phyloP scores from a whole-genome alignment of 108 stramenopile species.

The Parietichytrium sp. region DNA sequence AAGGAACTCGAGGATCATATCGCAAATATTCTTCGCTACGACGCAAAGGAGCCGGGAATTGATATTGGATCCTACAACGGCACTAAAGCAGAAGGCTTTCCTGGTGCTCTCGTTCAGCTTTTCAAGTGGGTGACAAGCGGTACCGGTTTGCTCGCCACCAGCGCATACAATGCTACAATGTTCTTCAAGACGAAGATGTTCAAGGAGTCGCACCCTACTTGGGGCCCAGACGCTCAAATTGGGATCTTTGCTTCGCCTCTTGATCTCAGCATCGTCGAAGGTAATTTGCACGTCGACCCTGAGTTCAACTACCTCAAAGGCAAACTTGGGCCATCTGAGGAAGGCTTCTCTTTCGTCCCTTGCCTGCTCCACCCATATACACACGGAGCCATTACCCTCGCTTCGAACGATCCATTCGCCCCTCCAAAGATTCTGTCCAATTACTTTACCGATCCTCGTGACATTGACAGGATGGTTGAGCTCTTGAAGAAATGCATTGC shows the following conservation, averaged over 20 bases:
- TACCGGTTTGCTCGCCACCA: not conserved
- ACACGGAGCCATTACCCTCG: not conserved
- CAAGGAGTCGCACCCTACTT: not conserved
- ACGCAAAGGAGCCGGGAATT: not conserved
- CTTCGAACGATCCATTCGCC: not conserved
- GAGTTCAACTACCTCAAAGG: slow-evolving; percentile 8
- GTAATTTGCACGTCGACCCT: not conserved
- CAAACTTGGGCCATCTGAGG: not conserved
- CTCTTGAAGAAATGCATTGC: not conserved
- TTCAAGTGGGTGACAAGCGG: slow-evolving; percentile 3
- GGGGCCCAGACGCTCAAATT: slow-evolving; percentile 8
- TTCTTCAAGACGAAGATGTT: not conserved
- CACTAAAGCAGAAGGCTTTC: too few relatives aligned
- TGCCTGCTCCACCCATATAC: not conserved
- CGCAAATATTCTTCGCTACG: not conserved
- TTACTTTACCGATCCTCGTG: not conserved
- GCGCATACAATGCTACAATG: slow-evolving; percentile 11
- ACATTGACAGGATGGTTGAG: not conserved
- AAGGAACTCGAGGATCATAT: slow-evolving; percentile 21
- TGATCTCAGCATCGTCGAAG: not conserved
- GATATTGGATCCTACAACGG: too few relatives aligned
- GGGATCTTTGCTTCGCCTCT: slow-evolving; percentile 16
- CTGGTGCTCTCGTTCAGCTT: too few relatives aligned
- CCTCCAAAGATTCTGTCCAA: slow-evolving; percentile 6
- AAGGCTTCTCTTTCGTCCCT: not conserved